Evolutionary conservation across 192 early-diverging fungal genomes (phyloP), one percentile per base, ranked within the genome.

Genomic region (Coemansia sp.): DNA sequence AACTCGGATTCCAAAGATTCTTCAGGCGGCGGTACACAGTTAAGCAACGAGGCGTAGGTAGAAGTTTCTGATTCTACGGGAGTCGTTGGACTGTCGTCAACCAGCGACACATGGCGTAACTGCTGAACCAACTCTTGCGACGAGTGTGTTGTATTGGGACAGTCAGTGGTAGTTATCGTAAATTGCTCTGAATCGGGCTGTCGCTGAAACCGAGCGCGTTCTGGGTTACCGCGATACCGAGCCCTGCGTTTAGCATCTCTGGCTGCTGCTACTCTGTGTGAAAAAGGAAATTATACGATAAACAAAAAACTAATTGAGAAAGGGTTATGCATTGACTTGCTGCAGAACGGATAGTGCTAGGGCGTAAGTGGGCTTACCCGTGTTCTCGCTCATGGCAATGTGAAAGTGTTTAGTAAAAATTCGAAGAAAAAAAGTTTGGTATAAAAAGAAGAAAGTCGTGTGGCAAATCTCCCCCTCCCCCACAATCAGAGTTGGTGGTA

Each of bases 171-270:
- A 6, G 37, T 32, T 58, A 80, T 80, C 14, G 58, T 74, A 67
- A 80, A 80, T 53, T 63, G 70, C 5, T 62, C 57, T 15, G 37
- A 46, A n/a, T 42, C 53, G 15, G 48, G 31, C 44, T 70, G 64
- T n/a, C 80, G 57, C 42, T 70, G 80, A 45, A 74, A 82, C 15
- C 80, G 71, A 11, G 71, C 72, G 17, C 75, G 71, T 19, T 76
- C 80, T 23, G 80, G 80, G 31, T 82, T 82, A 14, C 80, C 80
- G 37, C 80, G 68, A 45, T 77, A 68, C 53, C 80, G 70, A 9
- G 80, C 80, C 29, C 64, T 70, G 41, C 80, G 74, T 17, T 69
- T 66, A 14, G 69, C 80, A 7, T 82, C 75, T 39, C 80, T 68
- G 38, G 69, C 69, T 19, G 29, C 67, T 55, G 41, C 68, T 60